Conservation (phyloP, 2,329 filamentous ascomycete species). For the Trichophaea hybrida region DNA sequence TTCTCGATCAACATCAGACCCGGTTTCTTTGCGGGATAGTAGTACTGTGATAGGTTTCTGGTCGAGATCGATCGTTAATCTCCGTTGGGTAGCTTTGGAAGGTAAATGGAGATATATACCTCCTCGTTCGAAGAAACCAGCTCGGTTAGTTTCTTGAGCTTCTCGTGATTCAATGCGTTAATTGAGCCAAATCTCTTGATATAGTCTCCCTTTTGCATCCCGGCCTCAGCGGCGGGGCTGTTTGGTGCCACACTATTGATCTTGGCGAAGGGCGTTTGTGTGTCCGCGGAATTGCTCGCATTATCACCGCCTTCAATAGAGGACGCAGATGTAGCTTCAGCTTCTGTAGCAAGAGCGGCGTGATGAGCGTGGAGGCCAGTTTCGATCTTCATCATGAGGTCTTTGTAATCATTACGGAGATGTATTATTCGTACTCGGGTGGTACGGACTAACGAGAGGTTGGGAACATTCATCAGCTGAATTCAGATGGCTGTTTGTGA, state of each 20-base stretch:
- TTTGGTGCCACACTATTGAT: slow-evolving; percentile 67
- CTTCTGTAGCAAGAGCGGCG: slow-evolving; percentile 42
- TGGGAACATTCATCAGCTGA: slow-evolving; percentile 1
- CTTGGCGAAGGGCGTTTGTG: slow-evolving; percentile 63
- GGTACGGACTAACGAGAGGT: slow-evolving; percentile 55
- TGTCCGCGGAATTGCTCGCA: too few species aligned
- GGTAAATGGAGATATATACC: slow-evolving; percentile 42
- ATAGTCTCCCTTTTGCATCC: slow-evolving; percentile 61
- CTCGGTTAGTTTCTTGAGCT: slow-evolving; percentile 71
- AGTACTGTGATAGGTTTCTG: slow-evolving; percentile 26
- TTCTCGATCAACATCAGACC: slow-evolving; percentile 21
- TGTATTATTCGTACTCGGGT: slow-evolving; percentile 79
- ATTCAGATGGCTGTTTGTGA: neutral
- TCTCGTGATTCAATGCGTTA: slow-evolving; percentile 72
- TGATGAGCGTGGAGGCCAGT: slow-evolving; percentile 80
- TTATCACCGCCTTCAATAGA: slow-evolving; percentile 24
- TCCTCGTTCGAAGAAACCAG: slow-evolving; percentile 80
- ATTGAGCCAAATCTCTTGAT: slow-evolving; percentile 77
- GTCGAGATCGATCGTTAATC: slow-evolving; percentile 9
- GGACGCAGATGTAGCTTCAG: slow-evolving; percentile 27
- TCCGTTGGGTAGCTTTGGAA: neutral
- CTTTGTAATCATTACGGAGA: slow-evolving; percentile 85
- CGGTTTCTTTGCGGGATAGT: slow-evolving; percentile 23
- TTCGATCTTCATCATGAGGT: slow-evolving; percentile 70
- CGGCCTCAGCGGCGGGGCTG: slow-evolving; percentile 72